Evolutionary conservation across 192 early-diverging fungal genomes (phyloP), one percentile per base, ranked within the genome.

Genomic region (Coemansia reversa): DNA sequence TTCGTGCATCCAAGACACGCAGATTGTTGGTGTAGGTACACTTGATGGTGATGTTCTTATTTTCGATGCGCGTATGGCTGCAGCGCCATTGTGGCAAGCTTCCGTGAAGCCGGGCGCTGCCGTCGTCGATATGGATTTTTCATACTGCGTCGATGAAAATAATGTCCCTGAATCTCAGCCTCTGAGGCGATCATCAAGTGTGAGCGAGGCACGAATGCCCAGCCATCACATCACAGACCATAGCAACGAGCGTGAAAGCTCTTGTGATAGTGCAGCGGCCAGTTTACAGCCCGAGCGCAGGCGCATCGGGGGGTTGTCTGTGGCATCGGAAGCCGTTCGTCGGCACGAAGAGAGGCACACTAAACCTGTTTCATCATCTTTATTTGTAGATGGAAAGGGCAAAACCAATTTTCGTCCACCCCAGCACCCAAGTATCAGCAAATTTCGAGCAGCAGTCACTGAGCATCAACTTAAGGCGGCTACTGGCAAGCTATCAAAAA

Each of bases 1-100:
- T 5, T 45, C 70, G 7, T 55, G 63, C 39, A 49, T 49, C 42
- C 53, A n/a, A 4, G 70, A 72, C 7, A 60, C 70, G 11, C 55
- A 54, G 14, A 27, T 56, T 7, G 47, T 79, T 25, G 76, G 62
- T 0, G 60, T 48, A 0, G 76, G 76, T 12, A 72, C 76, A 1
- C 69, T 79, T 18, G 70, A 79, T 24, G 76, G 76, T 5, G 66
- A 69, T 24, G 76, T 70, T 5, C 51, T 79, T 12, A 24, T 79
- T 2, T 79, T 68, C 24, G 76, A 79, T 23, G 35, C 53, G 3
- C 70, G 76, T 16, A 66, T 54, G 22, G 30, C 70, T 0, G 27
- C 55, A 24, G 22, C 39, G 8, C 76, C 76, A 20, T 45, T 73
- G 55, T 79, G 76, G 76, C 65, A 35, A 23, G 55, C 51, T 18